These are phyloP conservation scores for Pleurotus ostreatus DNA, from an alignment of 768 basidiomycete genomes.

Conservation along the genomic window DNA sequence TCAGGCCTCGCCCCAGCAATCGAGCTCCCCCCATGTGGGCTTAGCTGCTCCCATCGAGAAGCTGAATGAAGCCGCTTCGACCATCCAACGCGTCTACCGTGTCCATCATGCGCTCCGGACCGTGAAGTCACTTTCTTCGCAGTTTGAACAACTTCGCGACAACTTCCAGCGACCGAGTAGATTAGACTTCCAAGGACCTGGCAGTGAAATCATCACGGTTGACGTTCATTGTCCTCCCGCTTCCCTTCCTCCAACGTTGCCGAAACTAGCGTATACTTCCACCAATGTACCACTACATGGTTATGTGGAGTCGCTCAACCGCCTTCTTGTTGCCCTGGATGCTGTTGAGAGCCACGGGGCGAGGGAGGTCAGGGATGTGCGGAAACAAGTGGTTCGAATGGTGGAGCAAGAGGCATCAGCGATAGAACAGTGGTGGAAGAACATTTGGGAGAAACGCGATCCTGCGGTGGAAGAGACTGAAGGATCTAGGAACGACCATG, in stretches of 20 bases:
- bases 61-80: conserved; percentile 37
- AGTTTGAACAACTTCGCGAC: conserved; percentile 40
- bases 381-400: conserved; percentile 48
- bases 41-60: conserved; percentile 22
- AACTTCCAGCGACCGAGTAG: conserved; percentile 39
- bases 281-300: conserved; percentile 57
- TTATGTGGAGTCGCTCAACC: conserved; percentile 59
- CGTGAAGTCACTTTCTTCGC: conserved; percentile 33
- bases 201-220: conserved; percentile 25
- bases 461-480: too few species aligned
- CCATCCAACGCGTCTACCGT: conserved; percentile 46
- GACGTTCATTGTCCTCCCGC: conserved; percentile 17
- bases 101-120: conserved; percentile 34
- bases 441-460: conserved; percentile 22
- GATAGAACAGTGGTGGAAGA: conserved; percentile 44
- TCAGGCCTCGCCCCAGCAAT: not conserved
- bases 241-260: conserved; percentile 16
- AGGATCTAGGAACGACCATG: too few species aligned
- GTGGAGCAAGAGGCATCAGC: conserved; percentile 60
- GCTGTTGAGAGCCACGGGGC: conserved; percentile 64
- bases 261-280: conserved; percentile 56
- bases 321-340: conserved; percentile 64
- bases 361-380: conserved; percentile 40
- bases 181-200: conserved; percentile 42
- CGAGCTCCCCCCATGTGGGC: conserved; percentile 11